Base-by-base conservation (phyloP, 129 eudicot species). In the Kitagawia praeruptora region DNA sequence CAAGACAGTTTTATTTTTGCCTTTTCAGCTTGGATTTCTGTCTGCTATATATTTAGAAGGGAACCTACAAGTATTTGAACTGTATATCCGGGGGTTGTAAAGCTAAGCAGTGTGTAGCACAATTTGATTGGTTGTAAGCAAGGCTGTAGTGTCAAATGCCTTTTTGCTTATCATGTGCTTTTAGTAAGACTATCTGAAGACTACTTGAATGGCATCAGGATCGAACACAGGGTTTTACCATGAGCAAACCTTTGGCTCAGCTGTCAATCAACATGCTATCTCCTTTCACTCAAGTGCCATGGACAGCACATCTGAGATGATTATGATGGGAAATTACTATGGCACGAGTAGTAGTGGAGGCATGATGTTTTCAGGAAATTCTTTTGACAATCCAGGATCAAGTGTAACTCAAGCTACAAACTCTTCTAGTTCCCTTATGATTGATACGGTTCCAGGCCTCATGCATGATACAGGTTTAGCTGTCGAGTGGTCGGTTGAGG, bases 401-500 rank as follows among this genome's bases (percentile, higher is more conserved):
- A 75, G 77, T 75, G 56, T 78, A 42, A 75, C 83, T 15, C 82
- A 70, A 70, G 77, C 80, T 80, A 81, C 85, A 67, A 85, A 56
- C 80, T 81, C 88, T 27, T 74, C 89, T 53, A 80, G 83, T 80
- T 82, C 98, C 19, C 84, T 79, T 63, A 80, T 87, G 77, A 42
- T 87, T 37, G 91, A 93, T 77, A 56, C 87, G 9, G 90, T 81
- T 14, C 88, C 91, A 7, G 93, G 95, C 83, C 83, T 91, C 75
- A 89, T 89, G 79, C 91, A 91, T 48, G 96, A 91, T 31, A 83
- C 90, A 6, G 98, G 97, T 23, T 81, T 89, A 72, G 89, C 97
- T 2, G 97, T 85, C 2, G 97, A 93, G 88, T 93, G 98, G 98
- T 85, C 97, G 37, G 88, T 80, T 44, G 93, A 89, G 74, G 98